Evolutionary conservation across 768 basidiomycete species (phyloP).

Genomic region (Nidularia pulvinata): DNA sequence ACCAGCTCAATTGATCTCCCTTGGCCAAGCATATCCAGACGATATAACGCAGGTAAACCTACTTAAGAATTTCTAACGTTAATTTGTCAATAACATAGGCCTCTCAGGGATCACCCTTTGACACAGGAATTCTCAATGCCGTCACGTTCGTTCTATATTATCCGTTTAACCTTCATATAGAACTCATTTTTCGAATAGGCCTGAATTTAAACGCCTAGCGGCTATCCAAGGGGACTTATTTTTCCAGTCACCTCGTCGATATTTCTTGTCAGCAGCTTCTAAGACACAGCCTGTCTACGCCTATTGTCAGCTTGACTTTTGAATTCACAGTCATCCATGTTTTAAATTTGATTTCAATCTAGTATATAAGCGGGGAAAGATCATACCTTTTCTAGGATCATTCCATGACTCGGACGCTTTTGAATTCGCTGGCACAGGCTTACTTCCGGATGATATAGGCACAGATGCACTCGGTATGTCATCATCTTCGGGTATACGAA

Average conservation of each 20-base stretch:
- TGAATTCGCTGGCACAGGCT: slow-evolving; percentile 1
- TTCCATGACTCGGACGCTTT: not conserved
- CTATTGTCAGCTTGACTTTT: slow-evolving; percentile 24
- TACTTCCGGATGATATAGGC: not conserved
- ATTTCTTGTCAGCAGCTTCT: slow-evolving; percentile 36
- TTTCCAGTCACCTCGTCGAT: slow-evolving; percentile 48
- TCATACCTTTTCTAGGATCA: slow-evolving; percentile 15
- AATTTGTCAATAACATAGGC: not conserved
- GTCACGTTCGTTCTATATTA: not conserved
- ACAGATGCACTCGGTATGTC: slow-evolving; percentile 1
- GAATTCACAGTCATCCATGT: not conserved
- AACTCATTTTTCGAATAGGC: slow-evolving; percentile 20
- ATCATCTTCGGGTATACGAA: not conserved
- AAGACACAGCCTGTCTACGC: slow-evolving; percentile 36
- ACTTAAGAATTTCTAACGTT: too few species aligned
- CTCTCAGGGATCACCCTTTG: not conserved
- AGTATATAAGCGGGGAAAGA: slow-evolving; percentile 16
- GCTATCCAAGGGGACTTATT: slow-evolving; percentile 48
- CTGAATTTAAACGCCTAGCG: slow-evolving; percentile 50
- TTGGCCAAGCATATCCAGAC: not conserved
- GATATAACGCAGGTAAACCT: not conserved
- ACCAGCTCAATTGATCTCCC: not conserved
- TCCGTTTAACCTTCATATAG: slow-evolving; percentile 25
- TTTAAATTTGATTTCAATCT: not conserved
- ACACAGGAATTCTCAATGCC: not conserved